phyloP scores from a whole-genome alignment of 805 yeast genomes.

The Cyberlindnera sargentensis region DNA sequence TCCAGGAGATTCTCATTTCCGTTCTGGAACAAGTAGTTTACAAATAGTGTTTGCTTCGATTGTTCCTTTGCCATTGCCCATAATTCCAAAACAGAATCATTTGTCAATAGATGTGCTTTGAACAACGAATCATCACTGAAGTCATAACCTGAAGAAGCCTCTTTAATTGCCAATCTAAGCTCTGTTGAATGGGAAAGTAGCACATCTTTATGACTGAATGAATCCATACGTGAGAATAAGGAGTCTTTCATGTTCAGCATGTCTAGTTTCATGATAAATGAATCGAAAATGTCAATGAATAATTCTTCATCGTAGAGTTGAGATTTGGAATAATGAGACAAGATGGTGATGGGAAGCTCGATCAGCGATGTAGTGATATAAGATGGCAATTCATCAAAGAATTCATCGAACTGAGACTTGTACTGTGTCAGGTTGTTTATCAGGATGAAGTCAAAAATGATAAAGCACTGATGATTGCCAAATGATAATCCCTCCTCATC shows the following conservation, averaged over 20 bases:
- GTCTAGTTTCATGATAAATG: constrained; percentile 18
- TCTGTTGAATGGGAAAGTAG: constrained; percentile 16
- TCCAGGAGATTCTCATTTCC: constrained; percentile 12
- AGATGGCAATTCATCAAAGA: constrained; percentile 30
- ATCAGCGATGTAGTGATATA: constrained; percentile 25
- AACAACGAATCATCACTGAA: constrained; percentile 25
- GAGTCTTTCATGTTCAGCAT: constrained; percentile 16
- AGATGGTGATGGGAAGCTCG: constrained; percentile 26
- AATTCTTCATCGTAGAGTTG: constrained; percentile 13
- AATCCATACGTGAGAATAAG: constrained; percentile 27
- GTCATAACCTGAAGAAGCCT: constrained; percentile 20
- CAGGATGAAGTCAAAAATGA: constrained; percentile 24
- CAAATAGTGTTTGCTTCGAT: constrained; percentile 16
- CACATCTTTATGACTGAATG: constrained; percentile 23
- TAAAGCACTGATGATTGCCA: constrained; percentile 20
- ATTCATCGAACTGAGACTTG: constrained; percentile 24
- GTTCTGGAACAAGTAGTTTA: constrained; percentile 15
- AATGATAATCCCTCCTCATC: constrained; percentile 18
- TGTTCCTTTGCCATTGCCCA: constrained; percentile 24
- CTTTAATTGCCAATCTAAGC: constrained; percentile 16
- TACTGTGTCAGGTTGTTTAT: constrained; percentile 16
- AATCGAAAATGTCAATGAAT: constrained; percentile 28
- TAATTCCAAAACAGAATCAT: constrained; percentile 28
- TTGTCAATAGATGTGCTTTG: constrained; percentile 26
- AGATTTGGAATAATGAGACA: constrained; percentile 28